Conservation (phyloP, 2,329 filamentous ascomycete species). For the Didymella pinodella region DNA sequence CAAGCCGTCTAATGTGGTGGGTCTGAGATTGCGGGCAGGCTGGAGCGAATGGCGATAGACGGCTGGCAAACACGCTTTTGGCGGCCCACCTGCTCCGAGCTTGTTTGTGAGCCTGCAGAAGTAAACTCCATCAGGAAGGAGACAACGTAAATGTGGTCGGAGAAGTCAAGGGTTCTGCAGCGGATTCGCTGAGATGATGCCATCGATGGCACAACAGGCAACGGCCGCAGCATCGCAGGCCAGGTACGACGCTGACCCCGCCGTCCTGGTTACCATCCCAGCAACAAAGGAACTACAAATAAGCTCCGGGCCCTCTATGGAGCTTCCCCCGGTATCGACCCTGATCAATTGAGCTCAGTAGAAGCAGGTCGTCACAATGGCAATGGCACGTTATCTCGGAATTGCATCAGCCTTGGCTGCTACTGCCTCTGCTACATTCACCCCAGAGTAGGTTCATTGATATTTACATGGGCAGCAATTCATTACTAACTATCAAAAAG, state of each 20-base stretch:
- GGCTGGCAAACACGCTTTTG: conserved; percentile 35
- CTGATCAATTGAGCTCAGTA: conserved; percentile 38
- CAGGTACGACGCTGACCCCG: conserved; percentile 27
- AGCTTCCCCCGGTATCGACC: conserved; percentile 31
- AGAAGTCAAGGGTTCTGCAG: not conserved
- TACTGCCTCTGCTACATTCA: conserved; percentile 44
- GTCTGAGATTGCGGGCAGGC: conserved; percentile 19
- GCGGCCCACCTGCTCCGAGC: conserved; percentile 31
- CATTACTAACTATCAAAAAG: conserved; percentile 26
- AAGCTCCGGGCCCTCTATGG: conserved; percentile 29
- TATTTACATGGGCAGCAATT: not conserved
- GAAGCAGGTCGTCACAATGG: conserved; percentile 39
- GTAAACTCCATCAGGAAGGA: conserved; percentile 35
- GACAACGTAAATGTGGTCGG: conserved; percentile 21
- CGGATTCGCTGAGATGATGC: conserved; percentile 27
- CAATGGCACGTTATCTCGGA: conserved; percentile 47
- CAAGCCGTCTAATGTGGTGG: conserved; percentile 28
- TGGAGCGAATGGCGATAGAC: conserved; percentile 31
- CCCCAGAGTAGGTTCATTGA: conserved; percentile 43
- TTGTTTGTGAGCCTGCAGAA: conserved; percentile 30
- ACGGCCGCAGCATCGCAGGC: conserved; percentile 14
- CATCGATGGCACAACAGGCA: conserved; percentile 26
- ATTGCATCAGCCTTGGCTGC: conserved; percentile 46
- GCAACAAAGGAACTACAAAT: conserved; percentile 31
- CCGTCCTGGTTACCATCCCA: conserved; percentile 21